Evolutionary conservation across 2,329 filamentous ascomycete genomes (phyloP), one percentile per base, ranked within the genome.

Genomic region (Penicillium sp.): DNA sequence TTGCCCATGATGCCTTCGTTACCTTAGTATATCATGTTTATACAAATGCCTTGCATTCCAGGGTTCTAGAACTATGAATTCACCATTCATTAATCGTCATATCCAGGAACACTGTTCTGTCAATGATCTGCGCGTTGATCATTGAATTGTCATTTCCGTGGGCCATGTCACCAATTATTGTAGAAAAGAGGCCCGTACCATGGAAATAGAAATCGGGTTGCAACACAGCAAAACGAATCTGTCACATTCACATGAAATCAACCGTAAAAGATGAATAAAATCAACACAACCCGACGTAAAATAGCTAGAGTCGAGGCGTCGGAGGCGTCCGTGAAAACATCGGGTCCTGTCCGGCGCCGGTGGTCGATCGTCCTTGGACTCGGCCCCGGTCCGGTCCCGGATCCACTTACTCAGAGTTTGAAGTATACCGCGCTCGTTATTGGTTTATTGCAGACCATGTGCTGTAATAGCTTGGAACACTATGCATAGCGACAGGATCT

Each of bases 1-100:
- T 41, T 62, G 18, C 60, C 59, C 12, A 55, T 55, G 39, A 60
- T 61, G 57, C 56, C 58, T 8, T 55, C 53, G 18, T 46, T 60
- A 30, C 55, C 57, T 4, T 36, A 43, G 15, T 43, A 37, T 27
- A n/a, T n/a, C n/a, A n/a, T n/a, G n/a, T n/a, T n/a, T n/a, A 29
- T 27, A 27, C 25, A 11, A 4, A 5, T 5, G 18, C 18, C 18
- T 22, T 9, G 18, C n/a, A n/a, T n/a, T n/a, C n/a, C n/a, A n/a
- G n/a, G n/a, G n/a, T n/a, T n/a, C n/a, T n/a, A n/a, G n/a, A n/a
- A n/a, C n/a, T n/a, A n/a, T n/a, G n/a, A n/a, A n/a, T n/a, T n/a
- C n/a, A n/a, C n/a, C n/a, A n/a, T n/a, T 22, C 18, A 22, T 22
- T 9, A 22, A 22, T 22, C 18, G 18, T n/a, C n/a, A n/a, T n/a